Base-by-base conservation (phyloP, 1,284 basidiomycete genomes). In the Exsudoporus floridanus region DNA sequence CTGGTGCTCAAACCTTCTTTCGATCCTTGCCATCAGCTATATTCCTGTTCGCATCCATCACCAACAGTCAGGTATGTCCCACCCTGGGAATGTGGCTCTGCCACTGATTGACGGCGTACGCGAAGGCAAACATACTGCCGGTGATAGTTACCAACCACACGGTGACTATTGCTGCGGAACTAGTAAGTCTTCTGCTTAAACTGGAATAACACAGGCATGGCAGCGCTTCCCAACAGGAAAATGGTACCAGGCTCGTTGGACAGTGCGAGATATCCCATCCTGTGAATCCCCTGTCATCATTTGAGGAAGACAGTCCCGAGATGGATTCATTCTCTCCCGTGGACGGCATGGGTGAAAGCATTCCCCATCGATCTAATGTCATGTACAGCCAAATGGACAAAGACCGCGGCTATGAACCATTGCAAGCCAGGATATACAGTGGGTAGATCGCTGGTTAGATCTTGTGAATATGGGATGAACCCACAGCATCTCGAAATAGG, bases 201-300 rank as follows among this genome's bases (percentile, higher is more conserved):
- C 28, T 2, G 44, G 52, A 55, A 41, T 55, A 46, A 18, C 27
- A 38, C 41, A 50, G 7, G 13, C 34, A 46, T 51, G 39, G 34
- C 54, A 43, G 37, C 47, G 43, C 48, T 44, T 52, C 33, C 25
- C 40, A 33, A 55, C 61, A 92, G 91, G 84, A 86, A 64, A 84
- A 95, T 62, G 90, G 88, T 7, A 76, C 79, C 31, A 83, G 81
- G 45, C 81, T 98, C 25, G 86, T 98, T 25, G 96, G 96, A 2
- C 96, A 99, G 73, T 98, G 94, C 69, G 93, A 97, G 66, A 98
- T 99, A 59, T 97, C 94, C 1, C 96, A 99, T 70, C 96, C 96
- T 0, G 81, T 90, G 7, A 69, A 73, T 35, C 61, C 61, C 2
- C 50, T 54, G 16, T 62, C 70, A 46, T 64, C 70, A 31, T 70